Evolutionary conservation across 371 early-diverging fungal species (phyloP).

Genomic region (Syncephalastrum racemosum): DNA sequence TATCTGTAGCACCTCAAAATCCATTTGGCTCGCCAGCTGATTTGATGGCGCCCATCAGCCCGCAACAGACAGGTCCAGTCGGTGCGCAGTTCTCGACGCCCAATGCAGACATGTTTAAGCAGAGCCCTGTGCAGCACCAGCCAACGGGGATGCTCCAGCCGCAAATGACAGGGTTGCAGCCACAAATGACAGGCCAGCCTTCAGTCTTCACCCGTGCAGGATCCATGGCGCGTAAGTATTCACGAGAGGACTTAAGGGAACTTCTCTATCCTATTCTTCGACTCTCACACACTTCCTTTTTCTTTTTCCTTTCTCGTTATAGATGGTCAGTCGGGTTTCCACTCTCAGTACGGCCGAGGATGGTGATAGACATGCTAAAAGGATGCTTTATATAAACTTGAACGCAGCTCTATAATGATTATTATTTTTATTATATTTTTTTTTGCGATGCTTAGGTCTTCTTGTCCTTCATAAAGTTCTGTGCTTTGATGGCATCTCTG

Average conservation of each 20-base stretch:
- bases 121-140: slow-evolving; percentile 30
- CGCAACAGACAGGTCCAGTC: slow-evolving; percentile 31
- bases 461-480: slow-evolving; percentile 80
- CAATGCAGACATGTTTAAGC: slow-evolving; percentile 35
- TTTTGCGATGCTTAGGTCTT: slow-evolving; percentile 51
- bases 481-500: slow-evolving; percentile 67
- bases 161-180: slow-evolving; percentile 42
- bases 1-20: slow-evolving; percentile 42
- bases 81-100: slow-evolving; percentile 40
- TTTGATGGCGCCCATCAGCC: slow-evolving; percentile 26
- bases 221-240: slow-evolving; percentile 23
- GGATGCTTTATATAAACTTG: slow-evolving; percentile 3
- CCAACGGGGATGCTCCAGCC: slow-evolving; percentile 35
- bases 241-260: not conserved
- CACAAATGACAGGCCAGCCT: slow-evolving; percentile 8
- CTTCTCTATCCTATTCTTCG: not conserved
- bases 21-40: slow-evolving; percentile 53
- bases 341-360: slow-evolving; percentile 7
- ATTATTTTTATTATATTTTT: slow-evolving; percentile 2
- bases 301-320: not conserved
- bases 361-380: slow-evolving; percentile 3
- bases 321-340: slow-evolving; percentile 18
- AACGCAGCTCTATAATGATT: not conserved
- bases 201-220: slow-evolving; percentile 22
- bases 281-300: not conserved